Base-by-base conservation (phyloP, 2,329 filamentous ascomycete species). In the Botrytis cinerea region DNA sequence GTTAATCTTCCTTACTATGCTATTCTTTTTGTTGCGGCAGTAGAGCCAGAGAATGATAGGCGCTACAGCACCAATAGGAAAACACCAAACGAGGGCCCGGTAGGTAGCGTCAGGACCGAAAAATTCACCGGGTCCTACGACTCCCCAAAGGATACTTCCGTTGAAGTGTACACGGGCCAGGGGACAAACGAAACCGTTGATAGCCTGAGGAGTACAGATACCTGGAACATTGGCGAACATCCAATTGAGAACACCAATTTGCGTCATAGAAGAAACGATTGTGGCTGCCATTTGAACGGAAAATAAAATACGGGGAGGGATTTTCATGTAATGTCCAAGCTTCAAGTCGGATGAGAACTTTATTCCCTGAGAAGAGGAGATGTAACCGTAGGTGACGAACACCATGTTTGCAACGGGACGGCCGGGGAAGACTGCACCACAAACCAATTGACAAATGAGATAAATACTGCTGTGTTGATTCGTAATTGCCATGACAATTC, bases 401-500 rank as follows among this genome's bases (percentile, higher is more conserved):
- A 97, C 93, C 94, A 97, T 97, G 82, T 97, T 96, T 69, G 93
- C 94, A 18, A 97, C 93, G 1, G 94, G 94, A 1, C 92, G 91
- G 43, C 94, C 94, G 0, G 93, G 93, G 80, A 97, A 97, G 25
- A 94, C 86, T 69, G 88, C 90, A 71, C 94, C 94, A 76, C 93
- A 95, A 76, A 96, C 91, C 73, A 97, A 87, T 82, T 96, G 93
- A 81, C 93, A 95, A 78, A 96, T 93, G 51, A 96, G 87, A 81
- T 95, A 96, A 77, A 95, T 93, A 81, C 91, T 93, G 82, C 90
- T 93, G 82, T 96, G 93, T 80, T 95, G 93, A 81, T 96, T 97
- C 16, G 94, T 97, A 77, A 97, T 93, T 25, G 93, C 94, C 92
- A 96, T 97, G 79, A 97, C 92, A 80, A 97, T 96, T 75, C 94